Conservation (phyloP, 2,329 filamentous ascomycete species). For the Botrytis cinerea region DNA sequence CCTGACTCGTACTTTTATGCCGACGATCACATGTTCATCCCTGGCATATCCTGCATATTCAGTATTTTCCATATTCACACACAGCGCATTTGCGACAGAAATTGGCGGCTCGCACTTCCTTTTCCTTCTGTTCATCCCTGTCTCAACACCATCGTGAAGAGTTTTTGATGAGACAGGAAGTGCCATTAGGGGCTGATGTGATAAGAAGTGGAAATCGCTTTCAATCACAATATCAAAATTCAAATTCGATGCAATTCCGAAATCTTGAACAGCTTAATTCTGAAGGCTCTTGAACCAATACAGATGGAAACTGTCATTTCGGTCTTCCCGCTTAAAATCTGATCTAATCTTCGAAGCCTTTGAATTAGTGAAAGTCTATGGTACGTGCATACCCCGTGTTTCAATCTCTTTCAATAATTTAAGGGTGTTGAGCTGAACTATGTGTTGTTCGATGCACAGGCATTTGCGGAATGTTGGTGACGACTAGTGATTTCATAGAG, state of each 20-base stretch:
- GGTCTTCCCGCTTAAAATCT: background rate
- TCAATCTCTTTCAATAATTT: slow-evolving; percentile 12
- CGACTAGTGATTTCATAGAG: background rate
- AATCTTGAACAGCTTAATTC: slow-evolving; percentile 1
- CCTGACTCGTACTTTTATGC: slow-evolving; percentile 16
- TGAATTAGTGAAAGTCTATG: background rate
- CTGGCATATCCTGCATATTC: background rate
- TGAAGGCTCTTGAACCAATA: background rate
- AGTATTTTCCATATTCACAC: background rate
- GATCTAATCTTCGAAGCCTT: background rate
- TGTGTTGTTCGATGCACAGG: slow-evolving; percentile 22
- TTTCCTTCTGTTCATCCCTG: background rate
- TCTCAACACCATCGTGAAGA: background rate
- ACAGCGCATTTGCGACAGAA: background rate
- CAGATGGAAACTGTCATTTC: background rate
- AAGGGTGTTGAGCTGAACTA: slow-evolving; percentile 19
- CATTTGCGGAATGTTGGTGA: slow-evolving; percentile 18
- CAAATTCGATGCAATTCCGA: background rate
- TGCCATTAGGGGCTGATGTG: background rate
- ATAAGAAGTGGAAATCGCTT: background rate
- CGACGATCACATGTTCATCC: slow-evolving; percentile 19
- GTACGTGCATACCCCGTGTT: slow-evolving; percentile 24
- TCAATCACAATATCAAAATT: background rate
- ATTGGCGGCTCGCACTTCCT: background rate
- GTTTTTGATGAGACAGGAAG: background rate